These are phyloP conservation scores for Ustilago bromivora DNA, from an alignment of 1,284 basidiomycete genomes.

Conservation along the genomic window DNA sequence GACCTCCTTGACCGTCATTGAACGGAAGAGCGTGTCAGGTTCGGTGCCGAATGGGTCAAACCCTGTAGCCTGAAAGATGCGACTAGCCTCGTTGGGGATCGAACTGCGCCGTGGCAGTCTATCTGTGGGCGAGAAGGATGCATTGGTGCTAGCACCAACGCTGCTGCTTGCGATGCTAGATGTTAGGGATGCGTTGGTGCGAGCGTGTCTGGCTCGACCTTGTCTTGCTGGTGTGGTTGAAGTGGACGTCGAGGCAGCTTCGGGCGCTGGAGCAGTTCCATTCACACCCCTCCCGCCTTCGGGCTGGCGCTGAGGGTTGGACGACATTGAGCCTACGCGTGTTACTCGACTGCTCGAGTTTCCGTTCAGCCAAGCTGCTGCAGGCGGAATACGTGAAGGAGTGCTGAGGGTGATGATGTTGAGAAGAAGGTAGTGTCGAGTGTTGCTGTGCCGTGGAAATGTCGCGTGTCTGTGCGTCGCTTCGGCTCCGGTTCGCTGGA, in stretches of 20 bases:
- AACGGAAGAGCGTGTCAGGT: slow-evolving; percentile 51
- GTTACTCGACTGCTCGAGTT: background rate
- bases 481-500: slow-evolving; percentile 36
- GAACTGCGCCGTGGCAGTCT: slow-evolving; percentile 17
- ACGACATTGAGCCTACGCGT: slow-evolving; percentile 17
- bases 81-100: slow-evolving; percentile 27
- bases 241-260: background rate
- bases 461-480: slow-evolving; percentile 30
- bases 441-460: slow-evolving; percentile 6
- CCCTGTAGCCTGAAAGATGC: slow-evolving; percentile 43
- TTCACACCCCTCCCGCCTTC: slow-evolving; percentile 4
- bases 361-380: background rate
- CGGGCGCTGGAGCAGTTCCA: background rate
- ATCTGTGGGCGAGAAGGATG: slow-evolving; percentile 1
- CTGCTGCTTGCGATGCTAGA: slow-evolving; percentile 28
- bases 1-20: slow-evolving; percentile 46
- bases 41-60: slow-evolving; percentile 48
- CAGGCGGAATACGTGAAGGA: background rate
- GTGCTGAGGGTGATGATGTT: slow-evolving; percentile 9
- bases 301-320: slow-evolving; percentile 5
- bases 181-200: slow-evolving; percentile 49
- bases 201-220: slow-evolving; percentile 37
- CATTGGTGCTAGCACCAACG: slow-evolving; percentile 12
- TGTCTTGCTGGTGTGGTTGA: slow-evolving; percentile 18
- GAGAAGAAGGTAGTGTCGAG: slow-evolving; percentile 4